Percentiles rank a stretch among this genome's conserved stretches.
phyloP scores from a whole-genome alignment of 2,329 filamentous ascomycete species.

The Cladosporium cucumerinum region DNA sequence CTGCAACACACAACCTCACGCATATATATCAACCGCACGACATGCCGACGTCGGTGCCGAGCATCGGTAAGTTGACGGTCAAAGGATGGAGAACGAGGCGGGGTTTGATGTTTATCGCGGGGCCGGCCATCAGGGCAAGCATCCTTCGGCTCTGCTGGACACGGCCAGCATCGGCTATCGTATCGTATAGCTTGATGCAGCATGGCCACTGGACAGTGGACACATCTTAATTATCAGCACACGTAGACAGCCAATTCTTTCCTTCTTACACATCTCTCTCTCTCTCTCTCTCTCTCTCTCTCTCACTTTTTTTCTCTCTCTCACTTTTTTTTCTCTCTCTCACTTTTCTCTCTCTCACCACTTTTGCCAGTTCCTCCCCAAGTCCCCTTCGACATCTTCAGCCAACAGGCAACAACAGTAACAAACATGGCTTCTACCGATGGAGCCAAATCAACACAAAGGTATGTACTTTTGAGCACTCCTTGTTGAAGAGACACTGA shows the following conservation, averaged over 20 bases:
- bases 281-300: not conserved
- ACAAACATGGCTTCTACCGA: constrained; percentile 5
- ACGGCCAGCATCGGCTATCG: constrained; percentile 9
- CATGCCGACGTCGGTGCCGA: constrained; percentile 2
- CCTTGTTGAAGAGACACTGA: not conserved
- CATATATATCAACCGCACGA: not conserved
- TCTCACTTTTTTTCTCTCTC: not conserved
- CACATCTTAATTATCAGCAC: not conserved
- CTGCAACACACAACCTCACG: not conserved
- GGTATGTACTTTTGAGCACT: not conserved
- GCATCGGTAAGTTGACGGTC: not conserved
- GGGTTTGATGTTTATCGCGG: constrained; percentile 7
- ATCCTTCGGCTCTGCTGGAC: not conserved
- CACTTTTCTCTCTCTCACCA: not conserved
- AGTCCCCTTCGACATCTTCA: not conserved
- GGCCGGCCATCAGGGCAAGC: not conserved
- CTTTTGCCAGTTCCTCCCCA: not conserved
- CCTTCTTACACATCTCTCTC: not conserved
- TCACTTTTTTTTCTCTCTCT: not conserved
- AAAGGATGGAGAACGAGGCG: not conserved
- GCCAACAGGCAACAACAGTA: not conserved
- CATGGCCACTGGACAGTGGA: not conserved
- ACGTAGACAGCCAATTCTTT: not conserved
- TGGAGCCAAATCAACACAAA: not conserved
- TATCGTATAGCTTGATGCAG: constrained; percentile 4